These are phyloP conservation scores for Metschnikowia orientalis DNA, from an alignment of 805 yeast genomes.

Conservation along the genomic window DNA sequence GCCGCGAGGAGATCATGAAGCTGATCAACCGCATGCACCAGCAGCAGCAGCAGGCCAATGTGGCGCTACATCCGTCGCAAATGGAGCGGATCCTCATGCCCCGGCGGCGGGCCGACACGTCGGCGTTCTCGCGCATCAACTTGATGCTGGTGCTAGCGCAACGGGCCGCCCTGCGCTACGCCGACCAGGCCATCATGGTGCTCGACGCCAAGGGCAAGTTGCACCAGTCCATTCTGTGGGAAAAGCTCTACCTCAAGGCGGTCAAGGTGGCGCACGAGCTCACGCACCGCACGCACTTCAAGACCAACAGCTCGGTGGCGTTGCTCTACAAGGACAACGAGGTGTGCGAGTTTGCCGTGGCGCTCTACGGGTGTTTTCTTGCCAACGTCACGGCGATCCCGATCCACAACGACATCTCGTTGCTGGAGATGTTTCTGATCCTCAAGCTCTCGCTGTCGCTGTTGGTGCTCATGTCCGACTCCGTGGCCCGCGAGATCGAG, in stretches of 20 bases:
- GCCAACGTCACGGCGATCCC: conserved; percentile 97
- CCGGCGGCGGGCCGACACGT: conserved; percentile 34
- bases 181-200: conserved; percentile 64
- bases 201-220: conserved; percentile 83
- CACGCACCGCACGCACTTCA: conserved; percentile 64
- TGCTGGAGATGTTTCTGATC: conserved; percentile 66
- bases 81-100: conserved; percentile 65
- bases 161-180: conserved; percentile 60
- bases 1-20: conserved; percentile 42
- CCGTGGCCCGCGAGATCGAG: conserved; percentile 71
- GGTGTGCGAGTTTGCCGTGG: conserved; percentile 78
- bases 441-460: conserved; percentile 72
- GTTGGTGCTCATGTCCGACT: conserved; percentile 74
- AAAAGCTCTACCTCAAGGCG: conserved; percentile 72
- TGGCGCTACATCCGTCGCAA: conserved; percentile 28
- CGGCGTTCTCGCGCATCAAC: conserved; percentile 41
- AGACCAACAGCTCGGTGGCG: conserved; percentile 79
- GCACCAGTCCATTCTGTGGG: conserved; percentile 76
- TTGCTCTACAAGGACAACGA: conserved; percentile 81
- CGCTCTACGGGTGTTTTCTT: conserved; percentile 84
- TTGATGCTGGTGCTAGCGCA: conserved; percentile 69
- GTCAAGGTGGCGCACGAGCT: conserved; percentile 86
- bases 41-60: conserved; percentile 22
- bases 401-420: conserved; percentile 66
- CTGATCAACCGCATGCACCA: conserved; percentile 33